Evolutionary conservation across 495 filamentous ascomycete genomes (phyloP).

Genomic region (Neurospora tetrasperma): DNA sequence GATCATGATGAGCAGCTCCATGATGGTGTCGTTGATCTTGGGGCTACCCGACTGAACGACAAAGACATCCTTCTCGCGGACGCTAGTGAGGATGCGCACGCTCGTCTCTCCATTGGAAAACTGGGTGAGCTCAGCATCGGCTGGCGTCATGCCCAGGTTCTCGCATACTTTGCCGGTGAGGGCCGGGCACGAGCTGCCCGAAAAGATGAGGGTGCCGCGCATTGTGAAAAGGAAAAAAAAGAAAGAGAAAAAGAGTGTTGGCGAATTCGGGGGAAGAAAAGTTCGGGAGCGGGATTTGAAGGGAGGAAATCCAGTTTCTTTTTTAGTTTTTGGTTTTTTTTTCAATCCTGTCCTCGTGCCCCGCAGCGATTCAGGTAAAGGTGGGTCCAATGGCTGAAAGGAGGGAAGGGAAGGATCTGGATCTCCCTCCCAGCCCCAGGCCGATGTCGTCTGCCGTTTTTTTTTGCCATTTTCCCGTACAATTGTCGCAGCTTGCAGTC

Average conservation of each 20-base stretch:
- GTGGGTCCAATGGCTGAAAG: background rate
- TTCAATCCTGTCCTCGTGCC: background rate
- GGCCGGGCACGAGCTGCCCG: slow-evolving; percentile 46
- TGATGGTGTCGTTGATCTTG: slow-evolving; percentile 96
- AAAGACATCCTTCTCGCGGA: slow-evolving; percentile 97
- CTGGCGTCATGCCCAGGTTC: slow-evolving; percentile 47
- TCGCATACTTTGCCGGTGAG: slow-evolving; percentile 49
- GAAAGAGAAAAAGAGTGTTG: background rate
- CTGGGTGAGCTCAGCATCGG: slow-evolving; percentile 47
- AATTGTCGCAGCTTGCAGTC: background rate
- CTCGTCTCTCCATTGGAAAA: slow-evolving; percentile 82
- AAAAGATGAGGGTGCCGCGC: slow-evolving; percentile 48
- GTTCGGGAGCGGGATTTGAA: slow-evolving; percentile 5
- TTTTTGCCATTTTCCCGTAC: background rate
- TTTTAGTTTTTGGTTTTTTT: slow-evolving; percentile 1
- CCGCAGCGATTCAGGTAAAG: background rate
- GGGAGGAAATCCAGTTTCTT: background rate
- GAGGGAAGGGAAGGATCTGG: background rate
- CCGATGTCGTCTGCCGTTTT: background rate
- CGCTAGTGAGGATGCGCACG: slow-evolving; percentile 84
- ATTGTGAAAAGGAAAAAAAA: slow-evolving; percentile 21
- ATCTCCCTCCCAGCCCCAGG: background rate
- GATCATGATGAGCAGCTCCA: slow-evolving; percentile 98
- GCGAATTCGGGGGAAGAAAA: slow-evolving; percentile 2
- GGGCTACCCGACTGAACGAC: slow-evolving; percentile 94